A percentile compares a stretch with the other conserved stretches of the same genome.
Conservation (phyloP, 805 yeast genomes). For the Lipomyces lipofer region DNA sequence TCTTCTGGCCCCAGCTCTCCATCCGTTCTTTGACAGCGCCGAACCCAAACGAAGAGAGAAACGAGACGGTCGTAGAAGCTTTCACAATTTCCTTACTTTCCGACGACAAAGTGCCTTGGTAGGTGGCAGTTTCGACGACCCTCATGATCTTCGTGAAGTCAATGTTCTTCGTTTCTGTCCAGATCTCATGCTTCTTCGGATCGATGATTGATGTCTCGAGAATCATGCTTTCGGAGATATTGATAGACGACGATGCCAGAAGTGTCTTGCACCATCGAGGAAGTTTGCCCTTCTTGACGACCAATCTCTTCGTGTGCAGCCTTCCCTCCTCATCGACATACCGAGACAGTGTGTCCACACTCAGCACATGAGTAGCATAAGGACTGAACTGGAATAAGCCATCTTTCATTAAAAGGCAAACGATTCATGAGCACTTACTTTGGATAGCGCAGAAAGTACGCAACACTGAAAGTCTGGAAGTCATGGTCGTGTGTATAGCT, state of each 20-base stretch:
- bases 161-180: slow-evolving; percentile 74
- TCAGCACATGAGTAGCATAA: slow-evolving; percentile 77
- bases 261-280: slow-evolving; percentile 79
- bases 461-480: slow-evolving; percentile 25
- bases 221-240: slow-evolving; percentile 72
- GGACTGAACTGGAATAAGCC: slow-evolving; percentile 52
- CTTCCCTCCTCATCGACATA: slow-evolving; percentile 62
- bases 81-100: slow-evolving; percentile 58
- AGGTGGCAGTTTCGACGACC: slow-evolving; percentile 74
- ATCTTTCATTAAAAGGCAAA: not conserved
- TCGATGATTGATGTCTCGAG: slow-evolving; percentile 76
- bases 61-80: slow-evolving; percentile 23
- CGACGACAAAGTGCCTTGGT: slow-evolving; percentile 38
- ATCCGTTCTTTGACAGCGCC: slow-evolving; percentile 68
- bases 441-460: slow-evolving; percentile 30
- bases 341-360: slow-evolving; percentile 73
- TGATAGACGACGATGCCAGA: slow-evolving; percentile 48
- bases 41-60: slow-evolving; percentile 53
- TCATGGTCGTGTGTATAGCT: slow-evolving; percentile 28
- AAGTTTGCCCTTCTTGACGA: slow-evolving; percentile 74
- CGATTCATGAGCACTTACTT: slow-evolving; percentile 16
- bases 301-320: slow-evolving; percentile 68
- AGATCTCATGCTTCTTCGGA: slow-evolving; percentile 54
- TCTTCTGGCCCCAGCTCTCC: slow-evolving; percentile 76
- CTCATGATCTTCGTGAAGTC: slow-evolving; percentile 79